Evolutionary conservation across 768 basidiomycete species (phyloP), one percentile per base, ranked within the genome.

Genomic region (Xerocomellus dryophilus): DNA sequence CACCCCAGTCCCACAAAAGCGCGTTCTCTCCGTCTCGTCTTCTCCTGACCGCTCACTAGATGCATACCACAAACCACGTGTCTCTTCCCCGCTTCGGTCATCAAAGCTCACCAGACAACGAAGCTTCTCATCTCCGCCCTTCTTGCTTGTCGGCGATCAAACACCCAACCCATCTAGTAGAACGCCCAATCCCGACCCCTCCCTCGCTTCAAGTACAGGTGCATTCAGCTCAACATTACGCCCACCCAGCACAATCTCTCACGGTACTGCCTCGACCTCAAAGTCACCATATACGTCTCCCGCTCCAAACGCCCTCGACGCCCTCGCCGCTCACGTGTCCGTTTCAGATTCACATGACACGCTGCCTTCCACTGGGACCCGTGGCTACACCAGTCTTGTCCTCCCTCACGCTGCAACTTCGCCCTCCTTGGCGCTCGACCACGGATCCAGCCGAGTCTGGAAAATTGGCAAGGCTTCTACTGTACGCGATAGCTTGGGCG

Each of bases 341-440:
- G 56, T 61, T 14, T 70, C 69, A 43, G 61, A 62, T 11, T 60
- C 58, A 4, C 60, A 53, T 17, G 61, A 63, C 15, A 36, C 61
- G 7, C 47, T 70, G 20, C 69, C 69, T 36, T 81, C 80, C 17
- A 74, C 76, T n/a, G 84, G 81, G 1, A 84, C 81, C 2, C 81
- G 76, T 48, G 83, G 82, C 17, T 83, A 78, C 56, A 78, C 80
- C 7, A 73, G 75, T 20, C 78, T 85, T 21, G 71, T 78, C 8
- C 76, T 84, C 9, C 82, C 82, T 25, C 77, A 76, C 27, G 69
- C 70, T 1, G 47, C 61, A 51, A 56, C 61, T 5, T 62, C 68
- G 0, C 59, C 68, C 5, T 53, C 66, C 15, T 27, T 64, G 36
- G 45, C 57, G 5, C 51, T 58, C 27, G 43, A 52, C 14, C 44